Percentiles rank a stretch among this genome's conserved stretches.
phyloP scores from a whole-genome alignment of 768 basidiomycete species.

The Cystoderma amianthinum region DNA sequence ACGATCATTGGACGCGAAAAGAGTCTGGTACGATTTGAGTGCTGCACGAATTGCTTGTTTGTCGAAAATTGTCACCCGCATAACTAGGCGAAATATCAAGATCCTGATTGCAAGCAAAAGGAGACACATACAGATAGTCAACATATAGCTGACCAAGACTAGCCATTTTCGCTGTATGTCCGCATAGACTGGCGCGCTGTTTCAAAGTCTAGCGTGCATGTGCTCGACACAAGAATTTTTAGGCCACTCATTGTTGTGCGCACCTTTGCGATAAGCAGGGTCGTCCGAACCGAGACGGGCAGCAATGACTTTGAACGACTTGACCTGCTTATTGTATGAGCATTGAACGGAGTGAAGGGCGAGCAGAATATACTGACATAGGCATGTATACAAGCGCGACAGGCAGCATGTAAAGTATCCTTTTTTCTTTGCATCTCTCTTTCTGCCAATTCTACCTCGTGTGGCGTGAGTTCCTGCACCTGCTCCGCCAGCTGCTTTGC shows the following conservation, averaged over 20 bases:
- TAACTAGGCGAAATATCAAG: constrained; percentile 29
- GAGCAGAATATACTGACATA: constrained; percentile 46
- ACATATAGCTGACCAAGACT: constrained; percentile 62
- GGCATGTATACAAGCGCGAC: too few relatives aligned
- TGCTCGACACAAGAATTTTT: constrained; percentile 51
- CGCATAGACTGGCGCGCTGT: constrained; percentile 65
- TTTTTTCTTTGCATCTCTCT: too few relatives aligned
- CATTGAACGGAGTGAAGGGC: not conserved
- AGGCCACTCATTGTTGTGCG: constrained; percentile 67
- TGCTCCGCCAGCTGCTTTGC: too few relatives aligned
- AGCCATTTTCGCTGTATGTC: constrained; percentile 70
- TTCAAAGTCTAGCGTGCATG: constrained; percentile 51
- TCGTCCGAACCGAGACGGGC: constrained; percentile 47
- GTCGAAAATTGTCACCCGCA: constrained; percentile 79
- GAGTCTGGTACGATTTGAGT: constrained; percentile 44
- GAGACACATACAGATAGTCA: constrained; percentile 50
- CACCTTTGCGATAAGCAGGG: constrained; percentile 61
- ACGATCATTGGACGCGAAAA: constrained; percentile 23
- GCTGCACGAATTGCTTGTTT: constrained; percentile 70
- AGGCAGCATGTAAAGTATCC: too few relatives aligned
- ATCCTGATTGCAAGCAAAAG: not conserved
- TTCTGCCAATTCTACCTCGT: too few relatives aligned
- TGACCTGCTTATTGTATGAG: constrained; percentile 25
- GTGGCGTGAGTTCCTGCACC: too few relatives aligned
- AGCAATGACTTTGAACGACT: constrained; percentile 44